Percentiles rank a stretch among this genome's conserved stretches.
phyloP scores from a whole-genome alignment of 192 early-diverging fungal genomes.

The Rhizophagus clarus region DNA sequence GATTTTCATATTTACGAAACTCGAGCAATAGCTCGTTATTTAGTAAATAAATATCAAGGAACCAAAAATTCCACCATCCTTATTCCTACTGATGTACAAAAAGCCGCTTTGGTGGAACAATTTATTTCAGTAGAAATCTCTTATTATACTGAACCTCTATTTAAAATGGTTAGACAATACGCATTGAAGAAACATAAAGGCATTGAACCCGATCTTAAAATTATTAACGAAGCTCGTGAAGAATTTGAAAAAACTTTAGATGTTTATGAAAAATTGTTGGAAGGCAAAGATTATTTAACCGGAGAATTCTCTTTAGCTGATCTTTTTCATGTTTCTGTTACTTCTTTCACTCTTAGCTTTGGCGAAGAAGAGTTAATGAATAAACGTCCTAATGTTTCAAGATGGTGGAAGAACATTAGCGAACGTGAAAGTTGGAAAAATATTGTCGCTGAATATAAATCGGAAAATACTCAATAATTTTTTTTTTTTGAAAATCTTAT shows the following conservation, averaged over 20 bases:
- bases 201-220: slow-evolving; percentile 1
- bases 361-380: neutral
- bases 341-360: neutral
- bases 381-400: slow-evolving; percentile 27
- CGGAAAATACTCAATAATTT: no score
- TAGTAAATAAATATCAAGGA: slow-evolving; percentile 15
- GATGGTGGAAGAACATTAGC: neutral
- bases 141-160: neutral
- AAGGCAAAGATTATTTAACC: slow-evolving; percentile 32
- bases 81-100: slow-evolving; percentile 34
- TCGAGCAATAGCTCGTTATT: slow-evolving; percentile 44
- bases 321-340: slow-evolving; percentile 21
- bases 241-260: neutral
- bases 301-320: slow-evolving; percentile 30
- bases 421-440: no score
- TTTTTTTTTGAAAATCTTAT: no score
- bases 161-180: neutral
- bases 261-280: slow-evolving; percentile 28
- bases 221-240: neutral
- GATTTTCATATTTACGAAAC: slow-evolving; percentile 40
- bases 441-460: no score
- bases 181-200: neutral
- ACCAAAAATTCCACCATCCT: slow-evolving; percentile 26
- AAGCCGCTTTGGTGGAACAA: slow-evolving; percentile 39
- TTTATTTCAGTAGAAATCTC: slow-evolving; percentile 34